Evolutionary conservation across 108 stramenopile species (phyloP).

Genomic region (Skeletonema menzelii): DNA sequence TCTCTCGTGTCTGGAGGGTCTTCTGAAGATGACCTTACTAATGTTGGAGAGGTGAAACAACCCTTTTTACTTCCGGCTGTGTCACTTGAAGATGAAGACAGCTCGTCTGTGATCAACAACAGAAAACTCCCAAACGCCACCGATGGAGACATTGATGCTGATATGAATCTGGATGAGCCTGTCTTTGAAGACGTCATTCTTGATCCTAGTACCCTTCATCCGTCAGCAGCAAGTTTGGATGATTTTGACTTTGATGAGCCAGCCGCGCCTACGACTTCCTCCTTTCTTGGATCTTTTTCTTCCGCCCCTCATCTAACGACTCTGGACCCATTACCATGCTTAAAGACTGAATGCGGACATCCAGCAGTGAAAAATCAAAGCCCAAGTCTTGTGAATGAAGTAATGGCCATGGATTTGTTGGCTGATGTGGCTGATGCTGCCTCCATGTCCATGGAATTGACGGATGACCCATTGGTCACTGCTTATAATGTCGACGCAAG

Average conservation of each 20-base stretch:
- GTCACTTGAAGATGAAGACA: not conserved
- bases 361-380: not conserved
- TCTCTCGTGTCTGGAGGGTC: not conserved
- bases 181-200: not conserved
- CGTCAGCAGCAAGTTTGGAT: not conserved
- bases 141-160: not conserved
- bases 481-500: not conserved
- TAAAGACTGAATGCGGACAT: not conserved
- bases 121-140: not conserved
- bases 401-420: not conserved
- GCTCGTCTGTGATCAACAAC: not conserved
- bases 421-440: not conserved
- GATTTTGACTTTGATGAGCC: not conserved
- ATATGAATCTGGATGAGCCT: not conserved
- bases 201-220: not conserved
- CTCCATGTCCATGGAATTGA: not conserved
- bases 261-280: not conserved
- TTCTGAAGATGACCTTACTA: not conserved
- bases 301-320: not conserved
- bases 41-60: not conserved
- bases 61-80: not conserved
- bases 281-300: not conserved
- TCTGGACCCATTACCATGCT: not conserved
- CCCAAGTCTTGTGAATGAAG: not conserved
- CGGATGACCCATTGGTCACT: not conserved